Evolutionary conservation across 2,329 filamentous ascomycete genomes (phyloP).

Genomic region (Botryotinia calthae): DNA sequence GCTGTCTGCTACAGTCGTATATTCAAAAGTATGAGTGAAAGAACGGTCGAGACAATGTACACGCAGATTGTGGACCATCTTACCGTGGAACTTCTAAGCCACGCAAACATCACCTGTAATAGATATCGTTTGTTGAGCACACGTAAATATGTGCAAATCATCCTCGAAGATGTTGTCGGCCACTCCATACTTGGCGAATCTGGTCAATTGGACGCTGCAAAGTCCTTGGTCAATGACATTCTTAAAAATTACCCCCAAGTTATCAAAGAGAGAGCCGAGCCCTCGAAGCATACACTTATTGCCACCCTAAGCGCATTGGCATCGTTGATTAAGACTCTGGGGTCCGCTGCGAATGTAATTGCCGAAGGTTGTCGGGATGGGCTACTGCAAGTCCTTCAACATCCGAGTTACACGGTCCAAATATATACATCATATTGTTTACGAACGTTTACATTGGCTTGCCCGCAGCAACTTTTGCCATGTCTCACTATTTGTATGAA

Average conservation of each 20-base stretch:
- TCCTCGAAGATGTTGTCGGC: constrained; percentile 82
- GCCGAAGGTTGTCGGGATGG: constrained; percentile 84
- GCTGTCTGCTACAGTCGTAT: constrained; percentile 84
- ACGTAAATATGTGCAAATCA: constrained; percentile 76
- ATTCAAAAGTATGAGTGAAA: constrained; percentile 74
- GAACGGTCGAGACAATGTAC: constrained; percentile 80
- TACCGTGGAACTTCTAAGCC: constrained; percentile 74
- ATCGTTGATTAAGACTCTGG: constrained; percentile 74
- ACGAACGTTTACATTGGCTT: constrained; percentile 83
- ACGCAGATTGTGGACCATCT: constrained; percentile 77
- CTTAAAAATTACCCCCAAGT: constrained; percentile 93
- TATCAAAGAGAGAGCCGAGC: constrained; percentile 81
- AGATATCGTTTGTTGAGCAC: constrained; percentile 84
- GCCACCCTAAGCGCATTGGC: constrained; percentile 75
- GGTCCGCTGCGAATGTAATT: constrained; percentile 75
- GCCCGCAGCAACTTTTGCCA: constrained; percentile 85
- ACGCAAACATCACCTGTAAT: constrained; percentile 73
- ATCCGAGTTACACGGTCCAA: constrained; percentile 95
- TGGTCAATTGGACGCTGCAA: constrained; percentile 80
- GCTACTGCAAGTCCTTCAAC: constrained; percentile 83
- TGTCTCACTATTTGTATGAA: constrained; percentile 97
- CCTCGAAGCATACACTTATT: constrained; percentile 80
- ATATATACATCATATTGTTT: constrained; percentile 84
- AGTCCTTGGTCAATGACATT: constrained; percentile 78
- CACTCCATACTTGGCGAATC: constrained; percentile 82